Base-by-base conservation (phyloP, 305 asterid genomes). In the Fraxinus angustifolia region DNA sequence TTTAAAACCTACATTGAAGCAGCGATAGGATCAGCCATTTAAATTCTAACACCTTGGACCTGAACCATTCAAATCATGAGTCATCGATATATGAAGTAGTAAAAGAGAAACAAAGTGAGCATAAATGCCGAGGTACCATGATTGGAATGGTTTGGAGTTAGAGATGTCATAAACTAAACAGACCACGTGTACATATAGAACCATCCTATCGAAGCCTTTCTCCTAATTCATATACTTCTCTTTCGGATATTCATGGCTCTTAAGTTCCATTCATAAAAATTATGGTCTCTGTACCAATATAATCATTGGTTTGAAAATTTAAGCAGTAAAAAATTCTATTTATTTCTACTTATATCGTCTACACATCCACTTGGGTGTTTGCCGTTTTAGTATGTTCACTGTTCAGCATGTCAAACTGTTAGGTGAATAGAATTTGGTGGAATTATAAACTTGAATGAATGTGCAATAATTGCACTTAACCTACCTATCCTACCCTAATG, bases 401-500 rank as follows among this genome's bases (percentile, higher is more conserved):
- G 45, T 8, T 38, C 45, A 38, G 19, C 60, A 50, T 14, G 60
- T 1, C 60, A 50, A 16, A 50, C 60, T 4, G 7, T 4, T 50
- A 14, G 60, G 60, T 14, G 17, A 50, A 50, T 50, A 50, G 21
- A 50, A 16, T 50, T 16, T 50, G 60, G 16, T 50, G 2, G 8
- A 50, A 50, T 14, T 50, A 14, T 50, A 50, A 16, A 50, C 21
- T 48, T 56, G 68, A 1, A 3, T 3, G 74, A 70, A 23, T 35
- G 30, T 11, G 78, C 73, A 87, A 74, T 80, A 50, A 50, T 50
- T 50, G 60, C 60, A 16, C 60, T 50, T 50, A 16, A 50, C 60
- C 60, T 50, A 81, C 71, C 77, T 56, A 8, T 78, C 28, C 79
- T 30, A 60, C 58, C 3, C 74, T 75, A 78, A 84, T 80, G 73